Conservation (phyloP, 192 early-diverging fungal species). For the Coemansia sp. region DNA sequence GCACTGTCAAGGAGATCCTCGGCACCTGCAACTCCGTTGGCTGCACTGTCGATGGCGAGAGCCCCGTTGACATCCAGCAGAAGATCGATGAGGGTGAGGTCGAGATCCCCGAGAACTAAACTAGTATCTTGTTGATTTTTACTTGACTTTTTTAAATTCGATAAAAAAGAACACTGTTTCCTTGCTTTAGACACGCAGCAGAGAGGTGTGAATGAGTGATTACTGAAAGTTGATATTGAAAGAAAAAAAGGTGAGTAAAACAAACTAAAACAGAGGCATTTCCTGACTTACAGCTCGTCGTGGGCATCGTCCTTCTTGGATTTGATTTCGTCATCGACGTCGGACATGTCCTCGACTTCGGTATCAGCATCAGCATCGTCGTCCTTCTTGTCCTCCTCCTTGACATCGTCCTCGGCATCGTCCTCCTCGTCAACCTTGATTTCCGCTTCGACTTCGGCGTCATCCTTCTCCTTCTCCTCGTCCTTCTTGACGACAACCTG, state of each 20-base stretch:
- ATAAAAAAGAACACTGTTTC: slow-evolving; percentile 9
- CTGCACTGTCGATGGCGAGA: slow-evolving; percentile 98
- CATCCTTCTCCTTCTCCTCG: slow-evolving; percentile 10
- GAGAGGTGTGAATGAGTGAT: neutral
- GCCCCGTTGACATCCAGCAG: slow-evolving; percentile 81
- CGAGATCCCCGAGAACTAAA: slow-evolving; percentile 61
- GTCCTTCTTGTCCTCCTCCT: slow-evolving; percentile 4
- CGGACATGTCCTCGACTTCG: slow-evolving; percentile 5
- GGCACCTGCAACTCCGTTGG: slow-evolving; percentile 94
- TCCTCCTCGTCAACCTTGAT: slow-evolving; percentile 14
- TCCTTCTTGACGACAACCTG: slow-evolving; percentile 28
- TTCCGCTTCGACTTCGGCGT: slow-evolving; percentile 13
- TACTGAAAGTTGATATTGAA: neutral
- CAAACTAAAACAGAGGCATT: neutral
- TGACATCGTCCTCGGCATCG: slow-evolving; percentile 11
- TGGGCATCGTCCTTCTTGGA: slow-evolving; percentile 11
- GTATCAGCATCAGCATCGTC: neutral
- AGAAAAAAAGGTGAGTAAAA: neutral
- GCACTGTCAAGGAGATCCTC: slow-evolving; percentile 95
- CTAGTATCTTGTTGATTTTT: slow-evolving; percentile 9
- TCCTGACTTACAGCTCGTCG: slow-evolving; percentile 27
- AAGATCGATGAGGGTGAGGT: slow-evolving; percentile 86
- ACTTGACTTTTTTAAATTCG: slow-evolving; percentile 10
- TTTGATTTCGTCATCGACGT: neutral
- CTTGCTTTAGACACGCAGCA: neutral